Evolutionary conservation across 441 rosid species (phyloP).

Genomic region (Croton setiger): DNA sequence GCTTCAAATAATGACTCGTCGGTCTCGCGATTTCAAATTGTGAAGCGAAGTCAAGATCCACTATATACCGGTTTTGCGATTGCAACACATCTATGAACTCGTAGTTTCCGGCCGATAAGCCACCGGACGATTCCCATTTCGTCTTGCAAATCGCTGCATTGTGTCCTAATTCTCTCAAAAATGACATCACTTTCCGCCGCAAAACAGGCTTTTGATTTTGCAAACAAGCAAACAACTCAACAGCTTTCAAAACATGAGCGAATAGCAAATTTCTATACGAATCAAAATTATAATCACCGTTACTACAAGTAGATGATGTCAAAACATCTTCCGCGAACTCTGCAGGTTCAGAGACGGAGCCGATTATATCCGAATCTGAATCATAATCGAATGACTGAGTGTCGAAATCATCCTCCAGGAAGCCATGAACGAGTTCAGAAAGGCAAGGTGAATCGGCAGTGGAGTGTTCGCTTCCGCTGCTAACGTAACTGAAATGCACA

Average conservation of each 20-base stretch:
- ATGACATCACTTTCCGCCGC: constrained; percentile 48
- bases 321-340: constrained; percentile 31
- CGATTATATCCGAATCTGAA: constrained; percentile 41
- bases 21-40: constrained; percentile 83
- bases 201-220: constrained; percentile 34
- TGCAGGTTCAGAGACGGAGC: constrained; percentile 26
- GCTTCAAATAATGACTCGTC: constrained; percentile 43
- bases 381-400: constrained; percentile 19
- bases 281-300: constrained; percentile 22
- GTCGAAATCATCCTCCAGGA: constrained; percentile 48
- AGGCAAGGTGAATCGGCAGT: constrained; percentile 50
- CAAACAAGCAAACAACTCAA: constrained; percentile 39
- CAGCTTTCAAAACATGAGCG: constrained; percentile 41
- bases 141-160: constrained; percentile 78
- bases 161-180: constrained; percentile 55
- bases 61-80: constrained; percentile 44
- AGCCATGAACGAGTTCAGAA: constrained; percentile 72
- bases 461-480: constrained; percentile 83
- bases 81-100: constrained; percentile 71
- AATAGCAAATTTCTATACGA: constrained; percentile 37
- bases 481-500: constrained; percentile 35
- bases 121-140: constrained; percentile 58
- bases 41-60: constrained; percentile 66
- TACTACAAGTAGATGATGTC: constrained; percentile 6
- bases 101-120: constrained; percentile 56